Conservation (phyloP, 768 basidiomycete genomes). For the Aureoboletus auriporus region DNA sequence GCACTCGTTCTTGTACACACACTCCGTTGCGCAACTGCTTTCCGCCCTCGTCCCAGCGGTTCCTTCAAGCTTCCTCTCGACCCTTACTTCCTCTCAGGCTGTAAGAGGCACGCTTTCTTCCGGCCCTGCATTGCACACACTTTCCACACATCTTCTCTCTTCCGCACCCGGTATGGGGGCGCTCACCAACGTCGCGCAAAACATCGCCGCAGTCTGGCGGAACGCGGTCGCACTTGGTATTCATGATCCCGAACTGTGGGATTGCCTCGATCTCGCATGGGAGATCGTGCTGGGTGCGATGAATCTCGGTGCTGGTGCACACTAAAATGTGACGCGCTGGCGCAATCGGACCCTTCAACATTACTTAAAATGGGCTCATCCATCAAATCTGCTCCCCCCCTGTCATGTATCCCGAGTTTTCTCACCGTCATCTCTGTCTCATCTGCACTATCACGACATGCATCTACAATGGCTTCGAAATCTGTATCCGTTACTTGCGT, state of each 20-base stretch:
- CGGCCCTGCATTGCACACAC: constrained; percentile 48
- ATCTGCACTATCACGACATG: constrained; percentile 18
- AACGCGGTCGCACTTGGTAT: constrained; percentile 71
- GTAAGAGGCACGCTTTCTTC: constrained; percentile 44
- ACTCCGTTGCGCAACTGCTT: constrained; percentile 48
- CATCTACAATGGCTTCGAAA: constrained; percentile 17
- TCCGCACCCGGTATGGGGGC: constrained; percentile 41
- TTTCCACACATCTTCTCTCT: constrained; percentile 49
- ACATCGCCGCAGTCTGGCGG: constrained; percentile 65
- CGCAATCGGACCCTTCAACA: constrained; percentile 14
- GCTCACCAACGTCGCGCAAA: constrained; percentile 45
- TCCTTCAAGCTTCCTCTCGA: constrained; percentile 27
- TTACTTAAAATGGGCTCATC: constrained; percentile 17
- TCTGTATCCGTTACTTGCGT: constrained; percentile 25
- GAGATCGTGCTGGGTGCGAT: constrained; percentile 60
- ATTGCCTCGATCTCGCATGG: constrained; percentile 64
- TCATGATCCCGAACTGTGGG: constrained; percentile 63
- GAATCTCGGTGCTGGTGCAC: constrained; percentile 44
- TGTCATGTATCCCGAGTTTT: constrained; percentile 15
- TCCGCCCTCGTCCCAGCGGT: constrained; percentile 39
- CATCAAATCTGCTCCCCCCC: constrained; percentile 4
- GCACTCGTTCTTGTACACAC: constrained; percentile 64
- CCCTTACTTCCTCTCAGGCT: constrained; percentile 28
- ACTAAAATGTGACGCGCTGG: constrained; percentile 21
- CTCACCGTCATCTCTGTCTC: constrained; percentile 23